Conservation (phyloP, 352 stramenopile genomes). For the Globisporangium yorkense region DNA sequence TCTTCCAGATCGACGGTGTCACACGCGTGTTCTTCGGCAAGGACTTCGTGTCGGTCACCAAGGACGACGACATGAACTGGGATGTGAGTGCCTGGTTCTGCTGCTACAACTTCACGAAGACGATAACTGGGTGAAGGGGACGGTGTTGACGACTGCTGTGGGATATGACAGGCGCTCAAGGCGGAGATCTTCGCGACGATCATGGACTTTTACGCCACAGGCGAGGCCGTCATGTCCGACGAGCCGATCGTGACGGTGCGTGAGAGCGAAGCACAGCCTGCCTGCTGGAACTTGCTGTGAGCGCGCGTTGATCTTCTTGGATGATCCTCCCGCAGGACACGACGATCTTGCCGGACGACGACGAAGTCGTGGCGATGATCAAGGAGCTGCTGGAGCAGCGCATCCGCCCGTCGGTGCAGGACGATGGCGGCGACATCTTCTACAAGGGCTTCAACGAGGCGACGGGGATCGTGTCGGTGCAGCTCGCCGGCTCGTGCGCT, state of each 20-base stretch:
- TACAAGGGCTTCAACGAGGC: slow-evolving; percentile 96
- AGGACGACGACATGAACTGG: slow-evolving; percentile 93
- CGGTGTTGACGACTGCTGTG: neutral
- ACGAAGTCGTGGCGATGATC: slow-evolving; percentile 99
- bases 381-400: slow-evolving; percentile 99
- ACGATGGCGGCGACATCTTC: slow-evolving; percentile 99
- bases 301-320: too few relatives aligned
- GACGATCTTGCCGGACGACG: slow-evolving; percentile 95
- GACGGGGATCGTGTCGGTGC: slow-evolving; percentile 87
- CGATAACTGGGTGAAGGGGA: neutral
- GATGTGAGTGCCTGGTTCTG: slow-evolving; percentile 50
- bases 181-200: slow-evolving; percentile 95
- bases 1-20: slow-evolving; percentile 97
- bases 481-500: slow-evolving; percentile 94
- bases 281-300: neutral
- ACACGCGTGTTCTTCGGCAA: slow-evolving; percentile 96
- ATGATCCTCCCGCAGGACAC: slow-evolving; percentile 44
- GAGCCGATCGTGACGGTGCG: slow-evolving; percentile 72
- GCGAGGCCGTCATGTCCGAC: slow-evolving; percentile 88
- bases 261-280: neutral
- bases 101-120: neutral
- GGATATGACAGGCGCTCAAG: slow-evolving; percentile 47
- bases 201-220: slow-evolving; percentile 96
- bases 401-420: slow-evolving; percentile 98
- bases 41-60: slow-evolving; percentile 98